Evolutionary conservation across 768 basidiomycete genomes (phyloP).

Genomic region (Lactarius evosmus): DNA sequence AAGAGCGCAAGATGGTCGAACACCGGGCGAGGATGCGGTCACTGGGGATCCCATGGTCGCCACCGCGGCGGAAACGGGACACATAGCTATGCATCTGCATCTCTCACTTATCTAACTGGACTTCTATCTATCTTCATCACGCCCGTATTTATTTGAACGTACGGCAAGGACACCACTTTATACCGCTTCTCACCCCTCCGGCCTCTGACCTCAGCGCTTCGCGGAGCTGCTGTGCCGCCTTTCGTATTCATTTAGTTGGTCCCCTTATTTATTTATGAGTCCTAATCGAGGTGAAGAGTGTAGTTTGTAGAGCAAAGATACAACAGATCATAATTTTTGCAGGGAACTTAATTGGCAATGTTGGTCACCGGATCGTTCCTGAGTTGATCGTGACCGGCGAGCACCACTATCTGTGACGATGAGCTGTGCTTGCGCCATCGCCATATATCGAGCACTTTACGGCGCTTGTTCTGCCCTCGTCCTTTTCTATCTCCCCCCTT

Average conservation of each 20-base stretch:
- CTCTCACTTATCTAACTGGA: neutral
- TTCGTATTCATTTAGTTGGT: neutral
- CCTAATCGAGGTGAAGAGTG: neutral
- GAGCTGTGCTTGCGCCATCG: neutral
- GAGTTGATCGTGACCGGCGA: neutral
- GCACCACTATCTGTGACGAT: neutral
- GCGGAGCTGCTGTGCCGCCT: neutral
- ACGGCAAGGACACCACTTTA: neutral
- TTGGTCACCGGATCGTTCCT: neutral
- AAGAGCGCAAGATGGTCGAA: neutral
- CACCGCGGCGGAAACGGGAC: conserved; percentile 1
- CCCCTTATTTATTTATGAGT: neutral
- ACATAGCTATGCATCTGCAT: no score
- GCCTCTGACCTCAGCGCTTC: neutral
- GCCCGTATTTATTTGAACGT: neutral
- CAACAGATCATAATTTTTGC: neutral
- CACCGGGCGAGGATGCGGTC: conserved; percentile 1
- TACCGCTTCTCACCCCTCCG: neutral
- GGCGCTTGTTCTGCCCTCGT: neutral
- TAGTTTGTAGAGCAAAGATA: neutral
- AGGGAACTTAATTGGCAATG: no score
- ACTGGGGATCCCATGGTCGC: conserved; percentile 12
- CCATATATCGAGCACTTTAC: neutral
- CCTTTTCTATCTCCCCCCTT: neutral
- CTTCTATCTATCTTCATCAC: neutral